Base-by-base conservation (phyloP, 2,329 filamentous ascomycete genomes). In the Colletotrichum falcatum region DNA sequence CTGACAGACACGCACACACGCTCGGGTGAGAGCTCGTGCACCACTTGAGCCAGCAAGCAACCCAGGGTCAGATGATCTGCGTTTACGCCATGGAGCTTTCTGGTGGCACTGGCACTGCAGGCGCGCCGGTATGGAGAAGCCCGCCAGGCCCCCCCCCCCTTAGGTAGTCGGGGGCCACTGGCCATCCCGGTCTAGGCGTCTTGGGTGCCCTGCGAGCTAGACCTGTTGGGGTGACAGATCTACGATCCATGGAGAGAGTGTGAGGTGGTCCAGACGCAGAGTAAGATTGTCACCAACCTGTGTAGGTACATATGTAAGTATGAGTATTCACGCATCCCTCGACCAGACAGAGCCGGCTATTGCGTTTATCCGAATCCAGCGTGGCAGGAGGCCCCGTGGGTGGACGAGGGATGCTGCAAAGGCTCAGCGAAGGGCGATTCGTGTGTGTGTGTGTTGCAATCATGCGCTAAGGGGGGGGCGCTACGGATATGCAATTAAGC, bases 121-220 rank as follows among this genome's bases (percentile, higher is more conserved):
- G 58, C 58, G 64, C 63, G 62, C 58, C 46, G 53, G 55, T 63
- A 58, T 58, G 68, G 68, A 71, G 64, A 54, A 30, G 23, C 49
- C 51, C 16, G 58, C 44, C 51, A 53, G 67, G 68, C 44, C n/a
- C 67, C 67, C 68, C n/a, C n/a, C n/a, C n/a, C n/a, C n/a, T n/a
- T n/a, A n/a, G n/a, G n/a, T 68, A 30, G 68, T 71, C 63, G 44
- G 16, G 44, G 16, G 49, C 33, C n/a, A 35, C 49, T 71, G 58
- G 11, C 80, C 30, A 60, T 71, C 58, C 64, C 80, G 11, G 61
- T 73, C 58, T 75, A 75, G 44, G 78, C 74, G 68, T 68, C 64
- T 68, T 62, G 68, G 61, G 55, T 61, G 42, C 53, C 53, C 63
- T 65, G 23, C 26, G 39, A 37, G 49, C 63, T 72, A 72, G 59